Base-by-base conservation (phyloP, 768 basidiomycete genomes). In the Favolaschia claudopus region DNA sequence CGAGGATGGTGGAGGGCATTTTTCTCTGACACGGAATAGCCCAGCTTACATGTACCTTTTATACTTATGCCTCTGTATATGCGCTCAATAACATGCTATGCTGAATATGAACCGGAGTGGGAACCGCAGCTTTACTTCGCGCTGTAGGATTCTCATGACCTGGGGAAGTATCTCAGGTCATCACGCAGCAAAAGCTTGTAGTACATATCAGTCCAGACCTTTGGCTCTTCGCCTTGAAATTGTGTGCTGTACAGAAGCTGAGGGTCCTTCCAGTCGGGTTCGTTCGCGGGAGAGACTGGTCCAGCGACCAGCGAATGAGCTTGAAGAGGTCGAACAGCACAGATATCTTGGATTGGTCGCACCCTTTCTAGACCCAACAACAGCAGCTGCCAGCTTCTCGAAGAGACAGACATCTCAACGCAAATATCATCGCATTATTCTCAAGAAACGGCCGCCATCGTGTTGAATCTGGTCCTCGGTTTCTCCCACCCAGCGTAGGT, bases 1-100 rank as follows among this genome's bases (percentile, higher is more conserved):
- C 53, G 49, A 57, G 37, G 4, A 36, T 40, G 58, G 24, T 22
- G 45, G 55, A 33, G 47, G 60, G n/a, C n/a, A n/a, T n/a, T 60
- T 43, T 44, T 55, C 47, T 55, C 50, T 63, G 62, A 58, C 55
- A 20, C 39, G 55, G 13, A 49, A 28, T 22, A 20, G 20, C 40
- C 39, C 43, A 14, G 40, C 58, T 45, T 51, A 50, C 53, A 55
- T 55, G 44, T 45, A 40, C 40, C 59, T 42, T 60, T 61, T 61
- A 61, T 55, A 55, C 29, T 20, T 28, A 17, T 52, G 43, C 28
- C 36, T n/a, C 34, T 61, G 53, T 34, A 53, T 28, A 45, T 55
- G 22, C 33, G 9, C 40, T 49, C 43, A 51, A 55, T 45, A 45
- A 50, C 10, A 46, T 34, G 45, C 38, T 13, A 42, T 47, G 43